Conservation (phyloP, 2,329 filamentous ascomycete species). For the Botrytis fragariae region DNA sequence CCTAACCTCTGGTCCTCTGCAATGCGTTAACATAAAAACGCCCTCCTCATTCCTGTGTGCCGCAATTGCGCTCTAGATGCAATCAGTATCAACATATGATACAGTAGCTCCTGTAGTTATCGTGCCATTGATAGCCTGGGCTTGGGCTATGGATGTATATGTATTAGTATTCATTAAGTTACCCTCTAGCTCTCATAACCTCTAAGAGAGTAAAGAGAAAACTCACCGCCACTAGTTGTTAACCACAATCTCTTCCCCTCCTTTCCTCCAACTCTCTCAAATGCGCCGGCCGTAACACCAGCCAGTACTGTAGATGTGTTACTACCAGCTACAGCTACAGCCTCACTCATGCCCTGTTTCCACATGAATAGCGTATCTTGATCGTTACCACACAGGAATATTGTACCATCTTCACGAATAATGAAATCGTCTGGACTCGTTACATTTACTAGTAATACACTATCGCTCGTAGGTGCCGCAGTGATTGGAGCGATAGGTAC, state of each 20-base stretch:
- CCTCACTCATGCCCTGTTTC: neutral
- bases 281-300: conserved; percentile 26
- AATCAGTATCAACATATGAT: conserved; percentile 8
- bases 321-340: conserved; percentile 20
- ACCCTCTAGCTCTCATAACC: neutral
- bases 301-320: conserved; percentile 21
- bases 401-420: conserved; percentile 22
- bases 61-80: neutral
- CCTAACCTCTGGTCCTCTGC: neutral
- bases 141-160: neutral
- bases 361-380: conserved; percentile 19
- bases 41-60: neutral
- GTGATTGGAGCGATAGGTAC: neutral
- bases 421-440: conserved; percentile 23
- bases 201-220: neutral
- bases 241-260: conserved; percentile 22
- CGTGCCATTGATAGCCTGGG: neutral
- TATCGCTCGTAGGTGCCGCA: neutral
- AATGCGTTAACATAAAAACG: neutral
- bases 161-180: neutral
- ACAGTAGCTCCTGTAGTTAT: neutral
- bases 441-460: conserved; percentile 13
- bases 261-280: conserved; percentile 17
- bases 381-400: conserved; percentile 21
- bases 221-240: conserved; percentile 26